Evolutionary conservation across 257 asterid genomes (phyloP), one percentile per base, ranked within the genome.

Genomic region (Forsythia suspensa): DNA sequence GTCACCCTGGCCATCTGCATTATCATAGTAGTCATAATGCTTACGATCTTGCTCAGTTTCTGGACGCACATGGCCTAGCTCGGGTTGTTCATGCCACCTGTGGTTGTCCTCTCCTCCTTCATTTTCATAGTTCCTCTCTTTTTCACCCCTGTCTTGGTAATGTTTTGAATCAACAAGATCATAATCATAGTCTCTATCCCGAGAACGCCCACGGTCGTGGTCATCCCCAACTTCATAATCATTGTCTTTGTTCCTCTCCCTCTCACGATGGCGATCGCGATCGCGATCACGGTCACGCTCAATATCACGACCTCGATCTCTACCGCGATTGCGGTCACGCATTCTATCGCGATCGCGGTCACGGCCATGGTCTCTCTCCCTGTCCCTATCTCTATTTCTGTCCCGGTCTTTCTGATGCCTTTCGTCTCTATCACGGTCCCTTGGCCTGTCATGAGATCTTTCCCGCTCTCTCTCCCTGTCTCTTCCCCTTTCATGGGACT

Each of bases 381-480:
- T 87, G 42, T 90, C 97, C 81, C 77, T 86, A 46, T 90, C 97
- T 55, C 87, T 83, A 76, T 55, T 95, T 80, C 92, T 87, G 41
- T 95, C 99, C 6, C 94, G 96, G 70, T 95, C 99, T 77, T 92
- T 86, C 77, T 93, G 98, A 87, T 89, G 97, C 80, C 91, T 90
- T 55, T 95, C 96, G 21, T 91, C 99, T 82, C 94, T 89, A 43
- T 95, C 98, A 74, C 97, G 99, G 9, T 93, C 99, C 82, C 86
- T 88, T 68, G 92, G 81, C 72, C 88, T 86, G 21, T 95, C 99
- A 57, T 88, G 97, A 40, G 97, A 89, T 81, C 16, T 90, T 78
- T 91, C 97, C 20, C 86, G 83, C 16, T 90, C 98, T 76, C 89
- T 86, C 8, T 93, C 98, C 77, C 80, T 87, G 8, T 91, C 96